A percentile compares a stretch with the other conserved stretches of the same genome.
Conservation (phyloP, 139 green algal genomes). For the Coelastrella sp. region DNA sequence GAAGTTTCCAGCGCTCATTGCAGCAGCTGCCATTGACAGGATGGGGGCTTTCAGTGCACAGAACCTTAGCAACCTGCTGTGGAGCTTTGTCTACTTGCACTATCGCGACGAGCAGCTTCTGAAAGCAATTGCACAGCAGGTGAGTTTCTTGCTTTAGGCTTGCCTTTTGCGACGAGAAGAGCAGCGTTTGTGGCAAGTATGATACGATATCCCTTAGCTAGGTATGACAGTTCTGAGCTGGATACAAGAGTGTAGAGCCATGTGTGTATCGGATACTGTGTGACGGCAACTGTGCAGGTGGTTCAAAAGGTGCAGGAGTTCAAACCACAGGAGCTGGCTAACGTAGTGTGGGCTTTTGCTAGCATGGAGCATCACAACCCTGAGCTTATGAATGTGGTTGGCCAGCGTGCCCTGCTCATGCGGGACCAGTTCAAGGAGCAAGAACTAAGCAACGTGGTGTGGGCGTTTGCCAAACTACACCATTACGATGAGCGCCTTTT, state of each 20-base stretch:
- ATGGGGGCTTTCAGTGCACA: slow-evolving; percentile 61
- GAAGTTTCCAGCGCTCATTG: slow-evolving; percentile 58
- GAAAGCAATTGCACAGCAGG: slow-evolving; percentile 47
- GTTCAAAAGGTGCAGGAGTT: slow-evolving; percentile 52
- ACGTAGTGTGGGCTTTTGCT: slow-evolving; percentile 72
- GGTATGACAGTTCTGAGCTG: background rate
- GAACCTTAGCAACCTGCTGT: slow-evolving; percentile 70
- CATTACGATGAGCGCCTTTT: slow-evolving; percentile 47
- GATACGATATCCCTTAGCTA: background rate
- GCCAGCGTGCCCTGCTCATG: slow-evolving; percentile 48
- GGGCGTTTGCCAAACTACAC: slow-evolving; percentile 63
- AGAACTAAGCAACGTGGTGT: slow-evolving; percentile 72
- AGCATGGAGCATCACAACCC: slow-evolving; percentile 57
- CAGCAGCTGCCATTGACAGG: slow-evolving; percentile 45
- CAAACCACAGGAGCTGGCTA: slow-evolving; percentile 78
- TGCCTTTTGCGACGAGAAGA: too few relatives aligned
- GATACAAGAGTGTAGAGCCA: background rate
- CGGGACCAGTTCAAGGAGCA: slow-evolving; percentile 70
- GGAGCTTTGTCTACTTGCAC: slow-evolving; percentile 75
- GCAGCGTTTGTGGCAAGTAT: background rate
- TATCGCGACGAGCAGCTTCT: slow-evolving; percentile 63
- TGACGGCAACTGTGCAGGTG: slow-evolving; percentile 41
- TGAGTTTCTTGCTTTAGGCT: background rate
- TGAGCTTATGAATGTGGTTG: slow-evolving; percentile 41
- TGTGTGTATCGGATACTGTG: too few relatives aligned